Evolutionary conservation across 441 rosid genomes (phyloP), one percentile per base, ranked within the genome.

Genomic region (Sinapis alba): DNA sequence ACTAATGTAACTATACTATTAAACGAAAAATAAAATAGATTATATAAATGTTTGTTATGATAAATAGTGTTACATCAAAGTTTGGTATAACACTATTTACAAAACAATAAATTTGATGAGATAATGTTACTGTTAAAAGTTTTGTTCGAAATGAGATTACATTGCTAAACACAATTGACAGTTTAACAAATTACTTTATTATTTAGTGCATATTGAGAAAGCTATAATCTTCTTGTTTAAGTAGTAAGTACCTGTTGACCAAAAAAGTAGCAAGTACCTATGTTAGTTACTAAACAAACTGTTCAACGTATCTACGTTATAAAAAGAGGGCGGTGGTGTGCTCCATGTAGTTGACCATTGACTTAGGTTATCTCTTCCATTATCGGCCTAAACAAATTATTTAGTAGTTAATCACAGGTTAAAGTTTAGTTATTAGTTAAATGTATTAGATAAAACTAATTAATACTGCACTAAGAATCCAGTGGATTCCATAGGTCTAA

Each of bases 301-400:
- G 57, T 19, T 13, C 18, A 11, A 8, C 12, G 62, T 26, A n/a
- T 19, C 9, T 28, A 11, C 8, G 11, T 30, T 34, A 23, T 53
- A 3, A 38, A 26, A 41, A 7, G 24, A 10, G 51, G 68, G 58
- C 68, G 76, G 76, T 76, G 71, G 50, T 77, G 57, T 64, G 72
- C 47, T 71, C 26, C 12, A 19, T 13, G n/a, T 28, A n/a, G 64
- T 86, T 82, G 87, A 86, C 87, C 82, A 63, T 72, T 84, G 87
- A 86, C 81, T 72, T 30, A 38, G 6, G 16, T 45, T 34, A 62
- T 34, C 15, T 21, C 18, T 43, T 43, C 50, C 9, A 24, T 16
- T 7, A 10, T 12, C 57, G 76, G 71, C 71, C 51, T 10, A 20
- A 65, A 7, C 13, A 18, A 26, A 20, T 41, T 57, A 62, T 69